Evolutionary conservation across 2,329 filamentous ascomycete species (phyloP).

Genomic region (Diaporthe aspalathi): DNA sequence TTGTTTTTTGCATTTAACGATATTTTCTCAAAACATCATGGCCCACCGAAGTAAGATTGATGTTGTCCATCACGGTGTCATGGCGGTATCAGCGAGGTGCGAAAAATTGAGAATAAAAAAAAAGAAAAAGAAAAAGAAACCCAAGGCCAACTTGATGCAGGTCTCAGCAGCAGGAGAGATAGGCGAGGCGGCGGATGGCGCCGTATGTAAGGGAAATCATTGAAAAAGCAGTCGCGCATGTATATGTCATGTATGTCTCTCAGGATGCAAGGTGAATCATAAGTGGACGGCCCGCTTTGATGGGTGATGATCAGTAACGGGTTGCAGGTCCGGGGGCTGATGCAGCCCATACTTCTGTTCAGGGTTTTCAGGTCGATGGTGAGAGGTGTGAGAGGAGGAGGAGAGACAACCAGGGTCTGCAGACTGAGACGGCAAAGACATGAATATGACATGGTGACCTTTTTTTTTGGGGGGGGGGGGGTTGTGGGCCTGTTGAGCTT

Average conservation of each 20-base stretch:
- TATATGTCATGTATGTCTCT: slow-evolving; percentile 12
- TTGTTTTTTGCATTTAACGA: slow-evolving; percentile 33
- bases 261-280: slow-evolving; percentile 16
- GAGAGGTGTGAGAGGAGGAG: background rate
- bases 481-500: background rate
- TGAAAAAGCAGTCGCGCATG: slow-evolving; percentile 21
- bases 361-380: background rate
- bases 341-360: slow-evolving; percentile 1
- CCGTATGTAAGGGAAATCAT: slow-evolving; percentile 30
- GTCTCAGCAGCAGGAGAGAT: slow-evolving; percentile 18
- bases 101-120: background rate
- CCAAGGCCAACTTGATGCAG: slow-evolving; percentile 17
- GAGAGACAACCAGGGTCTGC: background rate
- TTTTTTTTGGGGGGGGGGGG: background rate
- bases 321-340: background rate
- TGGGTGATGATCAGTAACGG: background rate
- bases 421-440: background rate
- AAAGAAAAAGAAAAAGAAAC: background rate
- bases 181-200: slow-evolving; percentile 28
- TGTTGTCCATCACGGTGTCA: background rate
- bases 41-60: too few species aligned
- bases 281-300: slow-evolving; percentile 15
- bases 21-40: slow-evolving; percentile 18
- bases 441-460: background rate
- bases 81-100: background rate